These are phyloP conservation scores for Lolium multiflorum DNA, from an alignment of 176 grass and related monocot genomes.

Conservation along the genomic window DNA sequence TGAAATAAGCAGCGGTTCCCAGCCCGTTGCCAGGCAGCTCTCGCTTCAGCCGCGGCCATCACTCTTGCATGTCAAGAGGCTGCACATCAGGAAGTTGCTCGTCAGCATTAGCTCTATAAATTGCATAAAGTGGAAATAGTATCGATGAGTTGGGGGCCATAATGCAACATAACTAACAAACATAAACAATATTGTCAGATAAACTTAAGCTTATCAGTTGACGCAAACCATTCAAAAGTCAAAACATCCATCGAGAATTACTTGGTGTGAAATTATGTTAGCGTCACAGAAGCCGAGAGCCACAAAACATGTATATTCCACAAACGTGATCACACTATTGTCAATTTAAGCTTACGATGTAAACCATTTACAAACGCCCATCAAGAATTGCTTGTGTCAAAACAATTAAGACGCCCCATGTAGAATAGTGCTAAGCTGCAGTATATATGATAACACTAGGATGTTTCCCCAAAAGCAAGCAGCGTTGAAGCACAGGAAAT, in stretches of 20 bases:
- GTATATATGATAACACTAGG: not conserved
- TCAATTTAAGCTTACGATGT: too few relatives aligned
- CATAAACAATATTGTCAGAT: not conserved
- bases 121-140: not conserved
- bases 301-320: too few relatives aligned
- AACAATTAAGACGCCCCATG: not conserved
- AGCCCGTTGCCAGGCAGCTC: constrained; percentile 92
- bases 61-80: constrained; percentile 43
- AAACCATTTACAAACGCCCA: too few relatives aligned
- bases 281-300: too few relatives aligned
- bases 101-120: not conserved
- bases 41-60: constrained; percentile 96
- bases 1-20: constrained; percentile 86
- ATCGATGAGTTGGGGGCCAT: not conserved
- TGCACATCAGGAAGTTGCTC: constrained; percentile 15
- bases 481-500: constrained; percentile 18
- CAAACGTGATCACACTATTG: too few relatives aligned
- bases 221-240: not conserved
- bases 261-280: not conserved
- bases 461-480: not conserved
- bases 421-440: too few relatives aligned
- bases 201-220: not conserved
- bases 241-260: not conserved
- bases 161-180: not conserved
- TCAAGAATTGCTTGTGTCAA: too few relatives aligned